Conservation (phyloP, 768 basidiomycete species). For the Boletus sp. region DNA sequence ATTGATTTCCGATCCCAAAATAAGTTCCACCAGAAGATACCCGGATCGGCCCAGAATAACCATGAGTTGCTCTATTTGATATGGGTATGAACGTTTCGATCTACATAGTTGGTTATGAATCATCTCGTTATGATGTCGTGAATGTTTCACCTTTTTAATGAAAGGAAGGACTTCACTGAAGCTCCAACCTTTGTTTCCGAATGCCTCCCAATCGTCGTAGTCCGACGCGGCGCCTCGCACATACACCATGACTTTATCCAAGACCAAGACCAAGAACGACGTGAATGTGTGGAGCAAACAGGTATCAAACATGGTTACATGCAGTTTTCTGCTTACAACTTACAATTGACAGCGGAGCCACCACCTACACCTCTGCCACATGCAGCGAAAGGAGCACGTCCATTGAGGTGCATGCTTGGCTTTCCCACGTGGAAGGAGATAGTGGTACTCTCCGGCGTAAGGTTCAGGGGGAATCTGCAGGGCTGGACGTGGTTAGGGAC, state of each 20-base stretch:
- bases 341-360: constrained; percentile 62
- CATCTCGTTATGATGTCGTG: background rate
- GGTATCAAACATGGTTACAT: background rate
- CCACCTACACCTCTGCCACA: constrained; percentile 58
- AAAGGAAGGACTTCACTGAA: constrained; percentile 56
- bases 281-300: too few relatives aligned
- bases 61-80: constrained; percentile 36
- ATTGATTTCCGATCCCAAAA: constrained; percentile 36
- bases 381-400: constrained; percentile 45
- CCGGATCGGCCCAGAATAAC: constrained; percentile 31
- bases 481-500: constrained; percentile 51
- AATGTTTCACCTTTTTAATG: constrained; percentile 46
- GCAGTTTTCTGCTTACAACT: constrained; percentile 4
- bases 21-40: constrained; percentile 13
- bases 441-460: constrained; percentile 39
- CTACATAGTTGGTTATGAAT: constrained; percentile 47
- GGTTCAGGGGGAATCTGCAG: constrained; percentile 46
- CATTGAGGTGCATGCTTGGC: constrained; percentile 42
- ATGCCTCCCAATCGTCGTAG: constrained; percentile 56
- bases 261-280: background rate
- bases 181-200: constrained; percentile 61
- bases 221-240: constrained; percentile 59
- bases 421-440: constrained; percentile 41
- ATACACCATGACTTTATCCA: constrained; percentile 44
- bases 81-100: constrained; percentile 36